Conservation (phyloP, 192 early-diverging fungal genomes). For the Backusella sp. region DNA sequence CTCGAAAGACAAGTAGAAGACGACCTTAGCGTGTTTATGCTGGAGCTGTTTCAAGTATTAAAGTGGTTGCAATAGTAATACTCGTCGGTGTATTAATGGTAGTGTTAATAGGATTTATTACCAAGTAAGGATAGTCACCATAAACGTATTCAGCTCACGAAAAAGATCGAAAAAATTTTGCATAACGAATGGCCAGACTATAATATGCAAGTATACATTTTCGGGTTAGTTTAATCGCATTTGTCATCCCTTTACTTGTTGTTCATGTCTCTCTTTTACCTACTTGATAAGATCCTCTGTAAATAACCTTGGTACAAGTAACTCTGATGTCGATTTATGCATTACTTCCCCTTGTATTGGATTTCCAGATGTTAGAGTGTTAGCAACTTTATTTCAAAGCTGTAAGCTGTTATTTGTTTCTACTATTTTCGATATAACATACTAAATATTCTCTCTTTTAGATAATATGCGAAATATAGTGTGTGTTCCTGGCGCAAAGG, state of each 20-base stretch:
- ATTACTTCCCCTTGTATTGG: constrained; percentile 80
- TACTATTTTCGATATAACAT: background rate
- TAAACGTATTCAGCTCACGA: constrained; percentile 62
- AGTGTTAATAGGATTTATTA: constrained; percentile 43
- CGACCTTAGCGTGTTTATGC: background rate
- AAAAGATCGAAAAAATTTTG: constrained; percentile 81
- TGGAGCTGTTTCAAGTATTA: background rate
- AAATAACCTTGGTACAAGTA: constrained; percentile 81
- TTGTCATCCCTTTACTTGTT: background rate
- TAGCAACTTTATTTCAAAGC: constrained; percentile 72
- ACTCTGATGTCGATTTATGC: constrained; percentile 91
- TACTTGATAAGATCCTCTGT: constrained; percentile 64
- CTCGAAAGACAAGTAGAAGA: constrained; percentile 1
- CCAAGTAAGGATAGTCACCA: constrained; percentile 68
- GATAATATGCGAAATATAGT: constrained; percentile 78
- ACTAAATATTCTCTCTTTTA: constrained; percentile 17
- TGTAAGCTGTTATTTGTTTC: constrained; percentile 35
- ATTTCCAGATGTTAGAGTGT: constrained; percentile 66
- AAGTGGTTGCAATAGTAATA: background rate
- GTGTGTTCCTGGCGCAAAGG: constrained; percentile 82
- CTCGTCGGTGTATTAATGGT: background rate
- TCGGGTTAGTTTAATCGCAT: constrained; percentile 66
- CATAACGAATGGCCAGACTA: constrained; percentile 77
- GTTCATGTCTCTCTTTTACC: background rate
- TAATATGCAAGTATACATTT: constrained; percentile 76